phyloP scores from a whole-genome alignment of 768 basidiomycete genomes.

The Auriculariales sp. region DNA sequence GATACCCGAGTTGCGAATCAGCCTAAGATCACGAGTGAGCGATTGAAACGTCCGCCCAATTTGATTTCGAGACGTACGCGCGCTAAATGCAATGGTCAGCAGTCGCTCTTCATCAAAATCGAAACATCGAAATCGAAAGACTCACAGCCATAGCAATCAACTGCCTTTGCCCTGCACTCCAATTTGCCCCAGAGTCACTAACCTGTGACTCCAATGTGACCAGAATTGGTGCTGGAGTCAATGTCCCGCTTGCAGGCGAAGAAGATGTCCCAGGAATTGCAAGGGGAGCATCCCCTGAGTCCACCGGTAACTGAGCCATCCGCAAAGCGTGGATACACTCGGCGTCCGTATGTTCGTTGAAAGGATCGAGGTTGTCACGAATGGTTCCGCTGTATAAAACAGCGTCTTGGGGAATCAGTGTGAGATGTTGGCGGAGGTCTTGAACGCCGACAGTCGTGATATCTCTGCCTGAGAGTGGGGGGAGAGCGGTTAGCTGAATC shows the following conservation, averaged over 20 bases:
- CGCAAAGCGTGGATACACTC: slow-evolving; percentile 70
- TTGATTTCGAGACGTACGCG: slow-evolving; percentile 27
- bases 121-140: too few relatives aligned
- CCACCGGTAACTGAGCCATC: slow-evolving; percentile 53
- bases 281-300: too few relatives aligned
- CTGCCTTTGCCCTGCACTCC: slow-evolving; percentile 86
- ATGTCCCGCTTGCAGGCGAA: background rate
- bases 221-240: slow-evolving; percentile 27
- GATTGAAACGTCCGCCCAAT: background rate
- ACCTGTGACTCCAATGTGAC: slow-evolving; percentile 66
- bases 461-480: slow-evolving; percentile 39
- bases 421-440: slow-evolving; percentile 42
- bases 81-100: too few relatives aligned
- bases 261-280: too few relatives aligned
- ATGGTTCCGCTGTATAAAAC: slow-evolving; percentile 4
- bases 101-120: too few relatives aligned
- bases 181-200: slow-evolving; percentile 76
- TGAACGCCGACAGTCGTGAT: slow-evolving; percentile 53
- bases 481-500: background rate
- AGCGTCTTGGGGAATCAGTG: slow-evolving; percentile 16
- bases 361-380: slow-evolving; percentile 16
- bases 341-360: slow-evolving; percentile 55
- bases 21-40: slow-evolving; percentile 6
- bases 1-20: slow-evolving; percentile 58
- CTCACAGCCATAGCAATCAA: slow-evolving; percentile 79